A percentile compares a stretch with the other conserved stretches of the same genome.
Conservation (phyloP, 2,329 filamentous ascomycete species). For the Tolypocladium cylindrosporum region DNA sequence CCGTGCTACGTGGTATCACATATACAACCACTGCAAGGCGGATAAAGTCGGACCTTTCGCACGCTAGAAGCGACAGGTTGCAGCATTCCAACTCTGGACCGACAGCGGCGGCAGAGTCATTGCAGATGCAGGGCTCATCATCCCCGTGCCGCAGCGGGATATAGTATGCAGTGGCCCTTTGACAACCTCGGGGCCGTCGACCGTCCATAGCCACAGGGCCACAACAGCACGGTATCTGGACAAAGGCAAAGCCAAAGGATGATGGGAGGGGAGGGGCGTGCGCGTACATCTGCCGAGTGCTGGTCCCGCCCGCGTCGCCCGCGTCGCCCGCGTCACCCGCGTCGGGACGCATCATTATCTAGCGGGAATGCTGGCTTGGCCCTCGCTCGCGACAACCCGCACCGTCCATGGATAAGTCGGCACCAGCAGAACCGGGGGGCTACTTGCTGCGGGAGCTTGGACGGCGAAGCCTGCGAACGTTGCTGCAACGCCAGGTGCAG, state of each 20-base stretch:
- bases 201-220: no score
- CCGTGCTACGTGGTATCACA: not conserved
- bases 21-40: no score
- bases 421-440: not conserved
- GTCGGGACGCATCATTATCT: not conserved
- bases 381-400: not conserved
- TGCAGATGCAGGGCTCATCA: not conserved
- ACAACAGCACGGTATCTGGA: no score
- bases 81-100: not conserved
- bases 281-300: not conserved
- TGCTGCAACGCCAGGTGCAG: not conserved
- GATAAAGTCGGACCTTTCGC: not conserved
- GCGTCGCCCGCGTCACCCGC: no score
- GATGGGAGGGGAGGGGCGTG: not conserved
- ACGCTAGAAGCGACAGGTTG: not conserved
- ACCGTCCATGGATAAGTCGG: conserved; percentile 3
- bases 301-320: not conserved
- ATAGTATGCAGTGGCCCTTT: not conserved
- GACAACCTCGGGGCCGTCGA: not conserved
- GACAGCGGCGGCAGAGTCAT: not conserved
- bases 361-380: not conserved
- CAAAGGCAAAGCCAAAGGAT: no score
- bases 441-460: not conserved
- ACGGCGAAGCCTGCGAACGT: not conserved
- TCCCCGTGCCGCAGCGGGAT: not conserved